Base-by-base conservation (phyloP, 2,329 filamentous ascomycete genomes). In the Apiospora koreana region DNA sequence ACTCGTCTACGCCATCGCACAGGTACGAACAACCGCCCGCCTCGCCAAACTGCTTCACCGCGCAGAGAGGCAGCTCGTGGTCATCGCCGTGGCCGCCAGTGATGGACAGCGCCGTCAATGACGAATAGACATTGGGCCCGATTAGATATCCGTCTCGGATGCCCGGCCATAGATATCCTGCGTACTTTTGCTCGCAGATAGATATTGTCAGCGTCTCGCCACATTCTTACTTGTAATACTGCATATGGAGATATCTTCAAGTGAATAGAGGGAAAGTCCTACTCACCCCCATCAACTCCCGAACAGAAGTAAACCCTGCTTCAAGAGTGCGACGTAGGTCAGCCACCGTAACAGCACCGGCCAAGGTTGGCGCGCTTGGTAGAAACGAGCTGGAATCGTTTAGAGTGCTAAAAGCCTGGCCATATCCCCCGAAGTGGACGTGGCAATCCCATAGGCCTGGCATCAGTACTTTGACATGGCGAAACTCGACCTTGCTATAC, bases 401-500 rank as follows among this genome's bases (percentile, higher is more conserved):
- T 23, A 45, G 42, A 5, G 14, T 31, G 23, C 42, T 43, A n/a
- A 66, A 66, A 31, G 73, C 71, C 10, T 76, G 70, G 25, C 76
- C 76, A 5, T 76, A 70, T n/a, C 83, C 86, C 5, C 80, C 72
- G 71, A 84, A 85, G 74, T 88, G 86, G 0, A 82, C 80, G 74
- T 87, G 86, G 71, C 81, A 84, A 70, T 88, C 86, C 85, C 86
- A 88, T 28, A 88, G 80, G 2, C 86, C 86, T 0, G 86, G 86
- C 78, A 88, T 83, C 10, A 86, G 74, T 12, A 84, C 81, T 0
- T 81, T 80, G 18, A 86, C 82, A 23, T 78, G 76, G 0, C 76
- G 78, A 35, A 75, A 75, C 1, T 70, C 71, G 35, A 81, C 68
- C 6, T 71, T 41, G 18, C 70, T 71, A 70, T 82, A 84, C 67